Conservation (phyloP, 768 basidiomycete genomes). For the Trametopsis cervina region DNA sequence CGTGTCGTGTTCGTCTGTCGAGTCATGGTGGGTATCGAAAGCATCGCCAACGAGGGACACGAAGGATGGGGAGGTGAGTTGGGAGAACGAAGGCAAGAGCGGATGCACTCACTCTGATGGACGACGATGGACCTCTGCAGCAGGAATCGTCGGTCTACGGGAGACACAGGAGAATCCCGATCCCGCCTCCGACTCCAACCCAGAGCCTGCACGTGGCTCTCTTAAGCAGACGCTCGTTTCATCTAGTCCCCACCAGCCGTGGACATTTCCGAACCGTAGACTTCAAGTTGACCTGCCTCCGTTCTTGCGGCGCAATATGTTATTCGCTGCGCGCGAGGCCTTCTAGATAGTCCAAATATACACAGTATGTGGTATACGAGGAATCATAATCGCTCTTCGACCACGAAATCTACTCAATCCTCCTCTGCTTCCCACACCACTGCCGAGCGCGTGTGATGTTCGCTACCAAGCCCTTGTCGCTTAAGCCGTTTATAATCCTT, state of each 20-base stretch:
- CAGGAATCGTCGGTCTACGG: slow-evolving; percentile 1
- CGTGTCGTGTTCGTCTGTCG: not conserved
- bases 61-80: not conserved
- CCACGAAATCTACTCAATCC: slow-evolving; percentile 1
- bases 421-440: slow-evolving; percentile 20
- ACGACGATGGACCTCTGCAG: slow-evolving; percentile 4
- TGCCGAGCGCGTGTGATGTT: slow-evolving; percentile 8
- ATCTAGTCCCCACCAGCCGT: no score
- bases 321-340: no score
- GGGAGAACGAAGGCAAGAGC: not conserved
- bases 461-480: slow-evolving; percentile 6
- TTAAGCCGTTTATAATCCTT: slow-evolving; percentile 28
- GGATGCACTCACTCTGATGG: not conserved
- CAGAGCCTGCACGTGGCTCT: not conserved
- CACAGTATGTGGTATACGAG: not conserved
- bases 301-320: no score
- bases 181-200: not conserved
- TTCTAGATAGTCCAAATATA: no score
- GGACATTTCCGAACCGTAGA: no score
- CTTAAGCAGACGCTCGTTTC: not conserved
- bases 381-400: not conserved
- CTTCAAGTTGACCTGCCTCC: no score
- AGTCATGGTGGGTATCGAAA: no score
- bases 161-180: slow-evolving; percentile 10
- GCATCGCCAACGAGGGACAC: no score